phyloP scores from a whole-genome alignment of 306 rosid genomes.

The Acacia confusa region DNA sequence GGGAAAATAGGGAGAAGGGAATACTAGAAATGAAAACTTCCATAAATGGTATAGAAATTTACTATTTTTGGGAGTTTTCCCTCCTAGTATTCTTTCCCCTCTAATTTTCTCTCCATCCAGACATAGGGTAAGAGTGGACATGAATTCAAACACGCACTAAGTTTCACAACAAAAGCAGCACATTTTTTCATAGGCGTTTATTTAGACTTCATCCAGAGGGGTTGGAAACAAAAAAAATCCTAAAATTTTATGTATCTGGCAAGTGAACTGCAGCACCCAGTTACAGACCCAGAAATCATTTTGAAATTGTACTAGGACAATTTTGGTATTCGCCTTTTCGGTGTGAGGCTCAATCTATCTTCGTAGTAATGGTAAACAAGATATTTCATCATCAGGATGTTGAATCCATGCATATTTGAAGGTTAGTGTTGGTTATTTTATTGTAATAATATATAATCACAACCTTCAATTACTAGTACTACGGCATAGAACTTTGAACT shows the following conservation, averaged over 20 bases:
- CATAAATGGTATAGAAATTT: too few relatives aligned
- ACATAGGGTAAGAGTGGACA: neutral
- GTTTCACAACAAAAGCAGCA: neutral
- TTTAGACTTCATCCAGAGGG: neutral
- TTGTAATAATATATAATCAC: neutral
- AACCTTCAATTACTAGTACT: constrained; percentile 13
- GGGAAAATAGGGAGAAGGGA: too few relatives aligned
- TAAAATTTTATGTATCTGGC: neutral
- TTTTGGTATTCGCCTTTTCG: constrained; percentile 1
- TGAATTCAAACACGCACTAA: neutral
- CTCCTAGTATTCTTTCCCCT: too few relatives aligned
- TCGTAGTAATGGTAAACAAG: neutral
- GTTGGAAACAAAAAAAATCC: neutral
- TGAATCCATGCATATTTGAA: constrained; percentile 1
- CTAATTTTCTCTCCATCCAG: too few relatives aligned
- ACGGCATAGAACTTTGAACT: constrained; percentile 1
- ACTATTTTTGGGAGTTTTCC: too few relatives aligned
- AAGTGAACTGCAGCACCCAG: constrained; percentile 2
- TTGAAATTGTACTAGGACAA: neutral
- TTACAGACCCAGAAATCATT: neutral
- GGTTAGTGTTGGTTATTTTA: neutral
- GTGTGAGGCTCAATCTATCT: neutral
- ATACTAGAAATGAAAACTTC: too few relatives aligned
- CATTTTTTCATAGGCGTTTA: neutral
- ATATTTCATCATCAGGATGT: neutral